Percentiles rank a stretch among this genome's conserved stretches.
phyloP scores from a whole-genome alignment of 2,329 filamentous ascomycete species.

The Pestalotiopsis sp. region DNA sequence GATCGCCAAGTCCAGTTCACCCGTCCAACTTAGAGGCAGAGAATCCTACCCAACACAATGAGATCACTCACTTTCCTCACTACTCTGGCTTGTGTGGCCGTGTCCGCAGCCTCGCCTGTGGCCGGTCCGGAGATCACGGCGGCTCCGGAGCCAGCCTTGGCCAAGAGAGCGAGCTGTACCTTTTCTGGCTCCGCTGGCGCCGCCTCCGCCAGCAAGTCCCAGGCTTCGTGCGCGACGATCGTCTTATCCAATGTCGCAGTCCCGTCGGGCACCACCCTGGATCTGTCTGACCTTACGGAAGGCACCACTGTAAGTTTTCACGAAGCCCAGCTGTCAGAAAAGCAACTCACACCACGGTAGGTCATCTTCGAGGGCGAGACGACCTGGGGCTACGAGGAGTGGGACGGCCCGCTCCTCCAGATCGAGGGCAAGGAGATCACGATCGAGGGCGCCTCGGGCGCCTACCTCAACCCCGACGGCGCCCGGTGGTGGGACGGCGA shows the following conservation, averaged over 20 bases:
- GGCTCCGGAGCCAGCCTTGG: conserved; percentile 3
- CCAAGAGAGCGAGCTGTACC: conserved; percentile 12
- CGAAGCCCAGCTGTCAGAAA: background rate
- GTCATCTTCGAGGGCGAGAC: conserved; percentile 13
- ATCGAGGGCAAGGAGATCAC: conserved; percentile 12
- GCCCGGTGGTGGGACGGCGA: conserved; percentile 31
- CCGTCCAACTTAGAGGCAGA: background rate
- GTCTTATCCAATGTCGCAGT: conserved; percentile 9
- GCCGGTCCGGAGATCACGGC: conserved; percentile 7
- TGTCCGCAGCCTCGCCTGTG: background rate
- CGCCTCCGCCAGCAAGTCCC: conserved; percentile 11
- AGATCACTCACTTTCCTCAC: conserved; percentile 1
- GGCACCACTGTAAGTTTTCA: conserved; percentile 40
- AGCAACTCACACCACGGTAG: conserved; percentile 13
- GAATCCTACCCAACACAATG: background rate
- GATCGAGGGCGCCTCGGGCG: conserved; percentile 4
- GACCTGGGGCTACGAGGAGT: conserved; percentile 11
- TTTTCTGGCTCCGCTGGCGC: conserved; percentile 11
- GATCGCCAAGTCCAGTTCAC: background rate
- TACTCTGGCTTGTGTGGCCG: conserved; percentile 4
- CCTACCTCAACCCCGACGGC: conserved; percentile 9
- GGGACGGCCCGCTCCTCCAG: conserved; percentile 11
- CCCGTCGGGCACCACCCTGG: conserved; percentile 6
- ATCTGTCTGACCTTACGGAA: conserved; percentile 8
- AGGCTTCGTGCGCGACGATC: conserved; percentile 13